Evolutionary conservation across 495 filamentous ascomycete genomes (phyloP), one percentile per base, ranked within the genome.

Genomic region (Glutinoglossum americanum): DNA sequence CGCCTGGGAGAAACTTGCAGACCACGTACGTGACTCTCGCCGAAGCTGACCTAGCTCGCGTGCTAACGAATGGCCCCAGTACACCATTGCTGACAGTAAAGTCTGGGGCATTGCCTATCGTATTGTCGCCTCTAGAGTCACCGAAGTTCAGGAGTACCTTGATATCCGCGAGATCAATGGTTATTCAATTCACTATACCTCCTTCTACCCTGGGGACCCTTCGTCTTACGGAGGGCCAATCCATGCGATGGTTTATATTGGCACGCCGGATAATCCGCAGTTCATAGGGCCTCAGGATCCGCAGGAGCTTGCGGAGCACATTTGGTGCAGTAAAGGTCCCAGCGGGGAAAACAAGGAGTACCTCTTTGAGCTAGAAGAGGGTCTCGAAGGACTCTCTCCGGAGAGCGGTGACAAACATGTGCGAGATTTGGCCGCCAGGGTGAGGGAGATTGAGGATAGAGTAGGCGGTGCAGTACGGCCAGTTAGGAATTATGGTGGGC

Each of bases 111-210:
- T 83, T 3, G 90, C 89, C 44, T 99, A 96, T 70, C 87, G 89
- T 62, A 96, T 99, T 62, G 71, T 79, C 7, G 64, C 80, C 10
- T 71, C 74, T 0, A 77, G 82, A 59, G 85, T 92, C 17, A 75
- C 78, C 59, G 84, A 89, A 70, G 93, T 95, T 3, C 82, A 85
- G 59, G 76, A 84, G 56, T 89, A 96, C 68, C 87, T 99, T 37
- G 89, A 97, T 66, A 89, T 94, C 58, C 83, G 93, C 15, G 93
- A 99, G 70, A 94, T 96, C 63, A 92, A 97, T 67, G 93, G 93
- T 7, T 97, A 97, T 66, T 84, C 78, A 33, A 88, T 92, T 61
- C 87, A 93, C 65, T 86, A 86, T 68, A 89, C 86, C 23, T 80
- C 81, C 0, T 94, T 94, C 68, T 73, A 85, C 65, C 77, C 84